A percentile compares a stretch with the other conserved stretches of the same genome.
phyloP scores from a whole-genome alignment of 2,329 filamentous ascomycete genomes.

The Metarhizium sp. region DNA sequence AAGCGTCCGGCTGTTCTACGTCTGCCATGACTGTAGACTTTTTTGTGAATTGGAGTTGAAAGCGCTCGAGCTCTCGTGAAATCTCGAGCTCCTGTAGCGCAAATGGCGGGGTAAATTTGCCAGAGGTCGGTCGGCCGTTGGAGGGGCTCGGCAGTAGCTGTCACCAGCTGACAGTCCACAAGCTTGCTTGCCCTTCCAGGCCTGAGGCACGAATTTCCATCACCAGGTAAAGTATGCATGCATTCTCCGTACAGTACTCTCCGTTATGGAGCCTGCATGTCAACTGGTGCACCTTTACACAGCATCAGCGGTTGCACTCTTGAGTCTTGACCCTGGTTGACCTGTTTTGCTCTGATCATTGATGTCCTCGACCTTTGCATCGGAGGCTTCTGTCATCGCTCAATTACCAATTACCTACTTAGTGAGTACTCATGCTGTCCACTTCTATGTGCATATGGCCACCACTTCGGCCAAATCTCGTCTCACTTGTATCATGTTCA shows the following conservation, averaged over 20 bases:
- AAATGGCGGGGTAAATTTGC: constrained; percentile 26
- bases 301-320: too few species aligned
- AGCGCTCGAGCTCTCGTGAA: constrained; percentile 8
- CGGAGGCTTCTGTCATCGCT: too few species aligned
- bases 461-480: not conserved
- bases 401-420: too few species aligned
- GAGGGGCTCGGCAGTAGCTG: constrained; percentile 5
- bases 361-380: too few species aligned
- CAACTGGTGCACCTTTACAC: too few species aligned
- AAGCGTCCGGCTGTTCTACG: constrained; percentile 34
- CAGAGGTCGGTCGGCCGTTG: not conserved
- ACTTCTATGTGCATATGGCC: not conserved
- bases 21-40: constrained; percentile 41
- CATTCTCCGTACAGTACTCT: too few species aligned
- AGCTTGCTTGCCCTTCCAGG: not conserved
- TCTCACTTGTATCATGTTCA: not conserved
- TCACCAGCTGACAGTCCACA: not conserved
- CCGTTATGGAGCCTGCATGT: too few species aligned
- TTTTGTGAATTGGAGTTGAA: constrained; percentile 1
- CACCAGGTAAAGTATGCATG: too few species aligned
- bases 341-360: too few species aligned
- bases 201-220: constrained; percentile 2
- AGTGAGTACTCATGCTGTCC: too few species aligned
- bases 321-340: too few species aligned
- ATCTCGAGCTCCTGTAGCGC: constrained; percentile 17